Evolutionary conservation across 225 moss, liverwort and hornwort species (phyloP), one percentile per base, ranked within the genome.

Genomic region (Antitrichia curtipendula): DNA sequence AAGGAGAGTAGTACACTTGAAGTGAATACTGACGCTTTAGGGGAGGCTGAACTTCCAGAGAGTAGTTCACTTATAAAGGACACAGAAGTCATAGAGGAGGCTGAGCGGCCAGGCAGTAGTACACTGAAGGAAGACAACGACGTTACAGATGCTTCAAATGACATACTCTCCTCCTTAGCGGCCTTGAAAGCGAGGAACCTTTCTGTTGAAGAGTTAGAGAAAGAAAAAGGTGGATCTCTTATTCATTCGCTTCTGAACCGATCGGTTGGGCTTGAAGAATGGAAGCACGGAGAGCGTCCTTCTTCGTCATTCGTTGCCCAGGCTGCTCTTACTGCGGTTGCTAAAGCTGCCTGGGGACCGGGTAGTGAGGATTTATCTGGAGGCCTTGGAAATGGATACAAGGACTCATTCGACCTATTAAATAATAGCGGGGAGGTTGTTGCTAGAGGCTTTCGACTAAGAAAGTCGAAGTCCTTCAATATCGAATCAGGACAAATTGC

Each of bases 261-360:
- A 78, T 93, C 93, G 41, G 86, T 95, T n/a, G 97, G 95, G 56
- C 91, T 94, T 43, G 93, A 89, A 82, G 88, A 90, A 28, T 89
- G 91, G 84, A 89, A 90, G 80, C 90, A 83, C 63, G 86, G 91
- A 87, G 95, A 91, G 80, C 91, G 88, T 62, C 86, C 95, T 78
- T 94, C 92, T 19, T 85, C 78, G 82, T 90, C 95, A 82, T 91
- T 98, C 24, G 49, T 96, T 93, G 96, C 96, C 74, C 87, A 91
- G 83, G 94, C 94, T 89, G 93, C 94, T 59, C 86, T 96, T 75
- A 91, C 88, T 78, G 94, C 96, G 75, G 91, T 98, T 82, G 82
- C 86, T 16, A 95, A 89, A 89, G 95, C 94, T 84, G 93, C 93
- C 68, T 89, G 88, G 69, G 90, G 92, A 82, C 75, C 88, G 61